Conservation (phyloP, 306 rosid species). For the Malus domestica region ASM211411v1 NC_041793.1:34222501-34223000, state of each 20-base stretch:
- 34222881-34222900: constrained; percentile 22
- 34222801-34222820: constrained; percentile 7
- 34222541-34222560: no score
- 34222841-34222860: constrained; percentile 11
- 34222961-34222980: not conserved
- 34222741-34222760: constrained; percentile 17
- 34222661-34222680: constrained; percentile 15
- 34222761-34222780: constrained; percentile 19
- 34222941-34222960: not conserved
- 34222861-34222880: constrained; percentile 16
- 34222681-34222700: constrained; percentile 14
- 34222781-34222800: constrained; percentile 14
- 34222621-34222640: not conserved
- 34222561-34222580: not conserved
- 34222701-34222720: constrained; percentile 12
- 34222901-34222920: constrained; percentile 10
- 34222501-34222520: no score
- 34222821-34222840: constrained; percentile 8
- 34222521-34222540: no score
- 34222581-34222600: not conserved
- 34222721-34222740: constrained; percentile 26
- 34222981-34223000: not conserved
- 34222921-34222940: not conserved
- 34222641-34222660: constrained; percentile 8
- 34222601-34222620: not conserved